Base-by-base conservation (phyloP, 495 filamentous ascomycete genomes). In the Durotheca rogersii region DNA sequence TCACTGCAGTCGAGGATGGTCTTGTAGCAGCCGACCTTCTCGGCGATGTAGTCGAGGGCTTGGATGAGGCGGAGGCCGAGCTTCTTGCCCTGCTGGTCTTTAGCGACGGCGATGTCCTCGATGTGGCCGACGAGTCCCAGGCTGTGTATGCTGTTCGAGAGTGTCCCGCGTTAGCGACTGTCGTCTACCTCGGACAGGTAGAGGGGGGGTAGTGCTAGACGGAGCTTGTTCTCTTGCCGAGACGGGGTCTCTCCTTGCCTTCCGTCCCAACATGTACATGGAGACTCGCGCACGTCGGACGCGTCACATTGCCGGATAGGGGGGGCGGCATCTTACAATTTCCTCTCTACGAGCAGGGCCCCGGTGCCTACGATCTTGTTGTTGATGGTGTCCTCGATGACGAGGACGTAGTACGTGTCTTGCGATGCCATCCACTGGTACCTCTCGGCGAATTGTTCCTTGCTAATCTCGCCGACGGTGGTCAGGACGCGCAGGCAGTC, bases 11-110 rank as follows among this genome's bases (percentile, higher is more conserved):
- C 77, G 47, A 75, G 67, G 58, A 82, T 74, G 63, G 85, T 87
- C 82, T 96, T 96, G 70, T 95, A 96, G 72, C 89, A 95, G 17
- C 89, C 90, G 39, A 89, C 85, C 59, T 88, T 79, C 60, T 85
- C 80, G 45, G 89, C 89, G 47, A 96, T 83, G 68, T 79, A 85
- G 72, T 97, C 93, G 61, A 98, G 79, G 3, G 93, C 89, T 75
- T 97, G 87, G 58, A 98, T 97, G 45, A 98, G 84, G 49, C 87
- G 81, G 65, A 96, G 72, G 2, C 93, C 93, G 30, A 98, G 76
- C 71, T 95, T 96, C 80, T 96, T 96, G 45, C 93, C 93, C 69
- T 97, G 93, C 69, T 96, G 90, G 47, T 89, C 85, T 69, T 90
- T 87, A 52, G 86, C 82, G 17, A 98, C 92, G 6, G 93, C 90